Evolutionary conservation across 257 asterid species (phyloP), one percentile per base, ranked within the genome.

Genomic region (Prunella vulgaris): DNA sequence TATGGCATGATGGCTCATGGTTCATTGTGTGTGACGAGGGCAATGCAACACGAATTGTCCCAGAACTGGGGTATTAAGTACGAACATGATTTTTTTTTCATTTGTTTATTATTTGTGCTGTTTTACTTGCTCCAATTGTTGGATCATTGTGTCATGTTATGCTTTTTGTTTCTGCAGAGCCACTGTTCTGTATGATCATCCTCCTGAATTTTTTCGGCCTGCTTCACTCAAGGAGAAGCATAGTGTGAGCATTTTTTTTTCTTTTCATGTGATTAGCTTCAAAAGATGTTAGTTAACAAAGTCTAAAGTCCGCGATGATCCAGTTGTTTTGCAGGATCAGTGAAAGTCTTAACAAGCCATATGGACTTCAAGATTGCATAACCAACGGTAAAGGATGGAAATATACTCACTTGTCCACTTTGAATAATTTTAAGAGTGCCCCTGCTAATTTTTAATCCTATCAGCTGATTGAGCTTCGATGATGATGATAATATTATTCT

Each of bases 11-110:
- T 74, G 96, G 96, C 99, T 52, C 76, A 80, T 82, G 96, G 99
- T 72, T 88, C 99, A 77, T 80, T 93, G 78, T 93, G 99, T 60
- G 97, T 93, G 78, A 93, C 99, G 5, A 87, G 60, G 80, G 97
- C 99, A 73, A 93, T 93, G 99, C 96, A 93, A 75, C 99, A 88
- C 73, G 99, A 93, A 75, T 81, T 93, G 83, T 87, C 90, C 58
- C 92, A 84, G 73, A 93, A 90, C 85, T 93, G 99, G 97, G 94
- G 96, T 51, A 83, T 93, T 40, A 80, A 83, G 97, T 93, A 84
- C 78, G 94, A 75, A 56, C 61, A 21, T 61, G 65, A 76, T 65
- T 53, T 73, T 13, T 40, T 44, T 65, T 3, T 25, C 28, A 5
- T 68, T 48, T 58, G 21, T 56, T 64, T 58, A 3, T 65, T 64